These are phyloP conservation scores for Termitomyces sp. DNA, from an alignment of 768 basidiomycete genomes.

Conservation along the genomic window DNA sequence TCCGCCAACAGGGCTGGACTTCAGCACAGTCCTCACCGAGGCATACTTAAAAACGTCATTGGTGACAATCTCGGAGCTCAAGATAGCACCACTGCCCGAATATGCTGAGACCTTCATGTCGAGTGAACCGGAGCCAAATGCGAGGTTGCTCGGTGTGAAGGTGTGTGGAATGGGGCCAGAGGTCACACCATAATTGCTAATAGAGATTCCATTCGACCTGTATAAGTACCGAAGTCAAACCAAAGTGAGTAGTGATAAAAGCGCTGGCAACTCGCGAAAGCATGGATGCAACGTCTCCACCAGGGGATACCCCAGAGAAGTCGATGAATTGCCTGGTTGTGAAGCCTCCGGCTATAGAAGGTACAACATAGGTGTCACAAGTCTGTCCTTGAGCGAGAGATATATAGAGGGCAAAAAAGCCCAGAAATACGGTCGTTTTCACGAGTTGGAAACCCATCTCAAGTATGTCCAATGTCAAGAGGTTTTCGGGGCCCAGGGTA, in stretches of 20 bases:
- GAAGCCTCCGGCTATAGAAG: slow-evolving; percentile 25
- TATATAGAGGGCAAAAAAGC: background rate
- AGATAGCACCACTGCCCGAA: slow-evolving; percentile 22
- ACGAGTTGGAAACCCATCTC: background rate
- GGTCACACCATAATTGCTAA: slow-evolving; percentile 23
- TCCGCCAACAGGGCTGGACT: slow-evolving; percentile 29
- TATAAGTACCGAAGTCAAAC: no score
- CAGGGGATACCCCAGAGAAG: slow-evolving; percentile 21
- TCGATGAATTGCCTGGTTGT: slow-evolving; percentile 21
- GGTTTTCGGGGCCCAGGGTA: background rate
- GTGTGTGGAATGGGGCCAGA: slow-evolving; percentile 19
- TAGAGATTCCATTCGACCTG: slow-evolving; percentile 22
- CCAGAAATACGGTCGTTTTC: background rate
- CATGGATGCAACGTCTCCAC: slow-evolving; percentile 17
- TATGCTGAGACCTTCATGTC: slow-evolving; percentile 30
- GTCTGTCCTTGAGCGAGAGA: slow-evolving; percentile 11
- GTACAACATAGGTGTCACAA: slow-evolving; percentile 23
- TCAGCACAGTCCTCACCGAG: slow-evolving; percentile 30
- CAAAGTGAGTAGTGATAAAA: no score
- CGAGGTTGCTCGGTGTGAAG: slow-evolving; percentile 26
- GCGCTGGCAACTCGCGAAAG: slow-evolving; percentile 17
- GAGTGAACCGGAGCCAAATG: slow-evolving; percentile 26
- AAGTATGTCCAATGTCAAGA: background rate
- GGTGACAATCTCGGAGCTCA: slow-evolving; percentile 27
- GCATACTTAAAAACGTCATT: slow-evolving; percentile 26